A percentile compares a stretch with the other conserved stretches of the same genome.
Evolutionary conservation across 495 filamentous ascomycete species (phyloP).

Genomic region (Penicillium salamii): DNA sequence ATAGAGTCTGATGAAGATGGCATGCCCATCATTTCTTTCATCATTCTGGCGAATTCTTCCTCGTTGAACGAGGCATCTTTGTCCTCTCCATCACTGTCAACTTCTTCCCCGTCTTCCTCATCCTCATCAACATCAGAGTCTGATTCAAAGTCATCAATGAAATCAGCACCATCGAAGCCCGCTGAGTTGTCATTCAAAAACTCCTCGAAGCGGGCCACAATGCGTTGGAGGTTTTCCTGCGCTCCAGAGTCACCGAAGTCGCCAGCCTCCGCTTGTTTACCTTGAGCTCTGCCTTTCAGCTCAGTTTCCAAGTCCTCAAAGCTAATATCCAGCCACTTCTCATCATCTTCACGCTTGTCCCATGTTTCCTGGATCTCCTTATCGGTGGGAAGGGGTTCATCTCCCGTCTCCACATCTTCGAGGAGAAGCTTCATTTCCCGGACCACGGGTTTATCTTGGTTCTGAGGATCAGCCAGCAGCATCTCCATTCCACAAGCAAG

Average conservation of each 20-base stretch:
- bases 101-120: slow-evolving; percentile 51
- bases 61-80: slow-evolving; percentile 79
- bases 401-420: slow-evolving; percentile 64
- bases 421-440: slow-evolving; percentile 73
- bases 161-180: slow-evolving; percentile 72
- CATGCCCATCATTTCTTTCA: slow-evolving; percentile 94
- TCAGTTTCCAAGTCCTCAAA: slow-evolving; percentile 85
- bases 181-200: slow-evolving; percentile 87
- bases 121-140: slow-evolving; percentile 59
- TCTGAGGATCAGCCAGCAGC: slow-evolving; percentile 63
- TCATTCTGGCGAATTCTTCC: slow-evolving; percentile 78
- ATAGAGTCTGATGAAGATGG: slow-evolving; percentile 41
- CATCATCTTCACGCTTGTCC: slow-evolving; percentile 69
- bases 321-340: slow-evolving; percentile 91
- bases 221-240: slow-evolving; percentile 81
- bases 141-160: slow-evolving; percentile 61
- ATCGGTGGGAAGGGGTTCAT: slow-evolving; percentile 64
- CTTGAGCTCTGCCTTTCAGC: slow-evolving; percentile 54
- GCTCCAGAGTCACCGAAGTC: slow-evolving; percentile 76
- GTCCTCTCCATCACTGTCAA: slow-evolving; percentile 61
- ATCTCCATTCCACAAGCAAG: slow-evolving; percentile 89
- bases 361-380: slow-evolving; percentile 65
- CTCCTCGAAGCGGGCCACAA: slow-evolving; percentile 87
- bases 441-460: slow-evolving; percentile 60
- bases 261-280: slow-evolving; percentile 27